These are phyloP conservation scores for Mycena sp. DNA, from an alignment of 1,284 basidiomycete genomes.

Conservation along the genomic window DNA sequence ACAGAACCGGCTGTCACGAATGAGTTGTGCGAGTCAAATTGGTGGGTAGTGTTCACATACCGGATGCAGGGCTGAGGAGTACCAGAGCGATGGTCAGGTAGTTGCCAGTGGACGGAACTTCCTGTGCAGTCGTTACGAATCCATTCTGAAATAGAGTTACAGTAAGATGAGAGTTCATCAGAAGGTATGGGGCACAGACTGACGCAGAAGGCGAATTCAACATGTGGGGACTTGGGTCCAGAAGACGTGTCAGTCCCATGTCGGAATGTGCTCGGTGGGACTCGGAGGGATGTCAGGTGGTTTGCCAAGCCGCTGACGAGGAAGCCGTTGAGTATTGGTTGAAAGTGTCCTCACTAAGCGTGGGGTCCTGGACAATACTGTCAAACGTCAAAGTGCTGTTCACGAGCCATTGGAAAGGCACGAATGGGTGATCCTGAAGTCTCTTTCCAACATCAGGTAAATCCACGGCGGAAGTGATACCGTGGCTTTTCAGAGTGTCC, in stretches of 20 bases:
- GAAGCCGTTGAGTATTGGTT: slow-evolving; percentile 37
- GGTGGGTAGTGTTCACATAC: not conserved
- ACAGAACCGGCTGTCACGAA: slow-evolving; percentile 5
- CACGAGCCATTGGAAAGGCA: slow-evolving; percentile 6
- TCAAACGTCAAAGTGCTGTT: slow-evolving; percentile 32
- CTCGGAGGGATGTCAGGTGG: slow-evolving; percentile 37
- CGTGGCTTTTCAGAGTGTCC: slow-evolving; percentile 60
- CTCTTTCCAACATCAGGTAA: slow-evolving; percentile 83
- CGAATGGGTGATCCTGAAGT: slow-evolving; percentile 68
- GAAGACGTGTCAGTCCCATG: slow-evolving; percentile 36
- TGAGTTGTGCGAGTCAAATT: not conserved
- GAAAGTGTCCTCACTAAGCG: slow-evolving; percentile 25
- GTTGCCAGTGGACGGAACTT: no score
- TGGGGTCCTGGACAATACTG: slow-evolving; percentile 28
- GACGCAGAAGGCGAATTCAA: slow-evolving; percentile 40
- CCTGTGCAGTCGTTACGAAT: no score
- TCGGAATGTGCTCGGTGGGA: slow-evolving; percentile 31
- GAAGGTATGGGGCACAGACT: slow-evolving; percentile 6
- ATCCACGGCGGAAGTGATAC: slow-evolving; percentile 57
- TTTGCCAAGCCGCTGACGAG: slow-evolving; percentile 35
- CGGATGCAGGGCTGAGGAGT: not conserved
- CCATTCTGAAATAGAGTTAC: not conserved
- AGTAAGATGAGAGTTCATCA: not conserved
- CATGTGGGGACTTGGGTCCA: slow-evolving; percentile 41
- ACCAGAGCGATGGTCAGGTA: no score